phyloP scores from a whole-genome alignment of 23 red algal genomes.

The Gracilaria domingensis region DNA sequence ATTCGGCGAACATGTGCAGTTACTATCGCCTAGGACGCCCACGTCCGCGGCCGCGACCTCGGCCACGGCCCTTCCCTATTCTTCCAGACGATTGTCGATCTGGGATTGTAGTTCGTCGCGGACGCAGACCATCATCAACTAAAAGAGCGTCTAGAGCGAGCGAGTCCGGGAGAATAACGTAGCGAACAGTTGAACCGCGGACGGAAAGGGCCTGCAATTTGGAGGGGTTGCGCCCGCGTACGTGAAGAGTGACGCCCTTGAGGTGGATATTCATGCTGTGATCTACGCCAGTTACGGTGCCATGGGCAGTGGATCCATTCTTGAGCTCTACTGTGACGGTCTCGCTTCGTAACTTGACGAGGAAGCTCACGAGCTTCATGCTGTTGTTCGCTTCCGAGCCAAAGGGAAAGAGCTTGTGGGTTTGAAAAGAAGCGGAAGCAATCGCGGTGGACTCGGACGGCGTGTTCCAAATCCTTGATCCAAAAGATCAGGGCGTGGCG shows the following conservation, averaged over 20 bases:
- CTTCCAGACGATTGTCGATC: slow-evolving; percentile 51
- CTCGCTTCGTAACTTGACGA: slow-evolving; percentile 91
- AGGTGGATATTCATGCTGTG: slow-evolving; percentile 93
- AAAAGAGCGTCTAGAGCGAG: slow-evolving; percentile 88
- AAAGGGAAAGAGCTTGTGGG: neutral
- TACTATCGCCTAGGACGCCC: slow-evolving; percentile 33
- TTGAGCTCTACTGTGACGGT: slow-evolving; percentile 94
- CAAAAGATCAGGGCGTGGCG: neutral
- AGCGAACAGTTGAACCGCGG: slow-evolving; percentile 89
- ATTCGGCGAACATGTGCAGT: neutral
- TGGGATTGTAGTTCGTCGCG: slow-evolving; percentile 66
- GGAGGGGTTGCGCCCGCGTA: slow-evolving; percentile 77
- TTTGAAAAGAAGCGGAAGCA: neutral
- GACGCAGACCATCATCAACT: slow-evolving; percentile 89
- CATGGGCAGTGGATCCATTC: slow-evolving; percentile 87
- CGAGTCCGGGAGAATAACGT: slow-evolving; percentile 92
- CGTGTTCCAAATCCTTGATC: neutral
- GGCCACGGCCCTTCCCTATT: slow-evolving; percentile 50
- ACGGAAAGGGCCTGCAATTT: slow-evolving; percentile 79
- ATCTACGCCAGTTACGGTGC: slow-evolving; percentile 90
- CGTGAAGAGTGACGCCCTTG: slow-evolving; percentile 78
- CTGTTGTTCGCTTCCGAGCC: neutral
- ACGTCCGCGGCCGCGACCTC: slow-evolving; percentile 64
- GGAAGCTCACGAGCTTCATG: slow-evolving; percentile 88
- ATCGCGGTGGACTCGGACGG: neutral